Evolutionary conservation across 1,284 basidiomycete species (phyloP), one percentile per base, ranked within the genome.

Genomic region (Puccinia coronata): DNA sequence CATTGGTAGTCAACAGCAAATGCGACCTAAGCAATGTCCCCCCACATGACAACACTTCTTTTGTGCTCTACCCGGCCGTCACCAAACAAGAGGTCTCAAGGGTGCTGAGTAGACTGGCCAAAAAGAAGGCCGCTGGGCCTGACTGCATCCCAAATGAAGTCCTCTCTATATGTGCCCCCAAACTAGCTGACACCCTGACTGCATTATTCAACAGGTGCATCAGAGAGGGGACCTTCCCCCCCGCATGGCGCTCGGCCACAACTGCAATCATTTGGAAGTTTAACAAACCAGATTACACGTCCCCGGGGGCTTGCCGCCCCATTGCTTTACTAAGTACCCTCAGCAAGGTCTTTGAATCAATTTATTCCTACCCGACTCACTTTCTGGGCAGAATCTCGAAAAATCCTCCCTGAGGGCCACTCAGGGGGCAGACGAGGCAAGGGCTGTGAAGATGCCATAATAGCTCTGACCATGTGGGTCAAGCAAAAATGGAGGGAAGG

Each of bases 401-500:
- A n/a, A 28, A 31, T 39, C 11, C 8, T 77, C 1, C 11, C 75
- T 12, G 41, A 49, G 51, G 59, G 75, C 25, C 75, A 77, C 25
- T n/a, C 67, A 23, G 75, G 75, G 18, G 75, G 75, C 6, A 1
- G 39, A 14, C 41, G 34, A 18, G 57, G 43, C 2, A 23, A 20
- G n/a, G 43, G 43, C 4, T 9, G 12, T 6, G 47, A 51, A 23
- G 72, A 74, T 28, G 53, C 51, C 3, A 34, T 74, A 25, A 12
- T 74, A 5, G 20, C 23, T 2, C 55, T 74, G 28, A 25, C 11
- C 34, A 34, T 34, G 14, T 74, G 72, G 72, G 41, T 41, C 14
- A 74, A 41, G 36, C 47, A 59, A 4, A 57, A 74, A 28, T 74
- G 72, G 72, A 5, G 72, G 5, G 18, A 74, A 36, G 72, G 51